Evolutionary conservation across 2,329 filamentous ascomycete genomes (phyloP).

Genomic region (Myriosclerotinia curreyana): DNA sequence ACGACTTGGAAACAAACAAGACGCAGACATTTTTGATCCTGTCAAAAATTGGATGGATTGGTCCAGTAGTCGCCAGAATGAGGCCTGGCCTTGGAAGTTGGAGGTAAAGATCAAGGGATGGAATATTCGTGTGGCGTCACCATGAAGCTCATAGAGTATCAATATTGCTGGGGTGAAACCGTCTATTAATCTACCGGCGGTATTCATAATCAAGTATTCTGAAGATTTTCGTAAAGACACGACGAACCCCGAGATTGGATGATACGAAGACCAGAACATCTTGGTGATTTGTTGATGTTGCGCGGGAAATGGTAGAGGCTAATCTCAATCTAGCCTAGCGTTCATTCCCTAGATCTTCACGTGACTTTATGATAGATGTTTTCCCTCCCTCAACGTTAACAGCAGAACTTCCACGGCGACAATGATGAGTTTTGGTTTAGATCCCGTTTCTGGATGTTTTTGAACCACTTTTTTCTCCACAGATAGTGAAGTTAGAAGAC

Average conservation of each 20-base stretch:
- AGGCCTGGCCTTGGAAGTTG: not conserved
- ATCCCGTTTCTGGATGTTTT: not conserved
- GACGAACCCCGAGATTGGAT: not conserved
- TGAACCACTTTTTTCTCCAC: not conserved
- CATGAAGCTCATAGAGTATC: slow-evolving; percentile 20
- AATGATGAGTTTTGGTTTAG: not conserved
- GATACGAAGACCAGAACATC: not conserved
- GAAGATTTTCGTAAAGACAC: slow-evolving; percentile 1
- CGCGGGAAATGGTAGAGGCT: not conserved
- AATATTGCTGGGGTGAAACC: slow-evolving; percentile 19
- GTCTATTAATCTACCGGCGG: too few species aligned
- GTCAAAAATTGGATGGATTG: not conserved
- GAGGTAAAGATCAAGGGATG: not conserved
- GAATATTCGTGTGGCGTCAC: not conserved
- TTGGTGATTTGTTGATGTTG: not conserved
- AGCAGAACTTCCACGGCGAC: not conserved
- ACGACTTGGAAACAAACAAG: slow-evolving; percentile 6
- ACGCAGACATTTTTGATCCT: not conserved
- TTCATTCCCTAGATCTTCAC: not conserved
- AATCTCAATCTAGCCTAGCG: not conserved
- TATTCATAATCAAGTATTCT: slow-evolving; percentile 1
- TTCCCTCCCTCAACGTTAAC: not conserved
- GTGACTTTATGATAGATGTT: not conserved
- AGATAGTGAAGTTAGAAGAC: not conserved
- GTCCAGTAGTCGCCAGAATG: slow-evolving; percentile 12